Base-by-base conservation (phyloP, 306 rosid genomes). In the Quercus mongolica region DNA sequence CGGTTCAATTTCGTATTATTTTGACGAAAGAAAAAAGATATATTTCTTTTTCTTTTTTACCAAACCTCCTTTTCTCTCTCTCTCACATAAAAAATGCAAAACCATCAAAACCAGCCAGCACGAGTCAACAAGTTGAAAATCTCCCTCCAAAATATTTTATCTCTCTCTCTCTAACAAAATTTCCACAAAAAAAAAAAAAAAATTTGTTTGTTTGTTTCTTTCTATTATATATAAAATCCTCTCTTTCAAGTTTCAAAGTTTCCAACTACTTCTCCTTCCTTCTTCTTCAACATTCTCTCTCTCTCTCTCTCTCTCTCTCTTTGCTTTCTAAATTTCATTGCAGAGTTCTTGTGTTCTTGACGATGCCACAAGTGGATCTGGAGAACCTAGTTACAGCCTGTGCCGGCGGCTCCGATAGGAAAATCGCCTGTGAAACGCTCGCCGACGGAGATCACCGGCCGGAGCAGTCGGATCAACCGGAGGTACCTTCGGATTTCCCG, bases 291-390 rank as follows among this genome's bases (percentile, higher is more conserved):
- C 75, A 21, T 19, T 35, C 52, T 56, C 55, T 28, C 55, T 76
- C 73, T 63, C 56, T 20, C 69, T 18, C 33, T 41, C 67, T 20
- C 6, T 13, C 17, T 18, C 14, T 69, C 31, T 59, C 10, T 71
- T 72, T 68, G 20, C 28, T 38, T 57, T 38, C 46, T 44, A 30
- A 35, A 25, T 35, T 68, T 28, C 59, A 49, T 74, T 30, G 17
- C 21, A 8, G 4, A 17, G 21, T 74, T 4, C 25, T 55, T 15
- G 2, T 25, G 25, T 69, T 6, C 3, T 71, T 56, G 5, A 56
- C 51, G 18, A 85, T 91, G 98, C 94, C 99, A 73, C 98, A 90
- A 81, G 89, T 92, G 33, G 98, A 94, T 84, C 86, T 94, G 46
- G 99, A 94, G 78, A 85, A 88, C 38, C 77, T 94, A 51, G 98